Conservation (phyloP, 352 stramenopile genomes). For the Phytophthora idaei region DNA sequence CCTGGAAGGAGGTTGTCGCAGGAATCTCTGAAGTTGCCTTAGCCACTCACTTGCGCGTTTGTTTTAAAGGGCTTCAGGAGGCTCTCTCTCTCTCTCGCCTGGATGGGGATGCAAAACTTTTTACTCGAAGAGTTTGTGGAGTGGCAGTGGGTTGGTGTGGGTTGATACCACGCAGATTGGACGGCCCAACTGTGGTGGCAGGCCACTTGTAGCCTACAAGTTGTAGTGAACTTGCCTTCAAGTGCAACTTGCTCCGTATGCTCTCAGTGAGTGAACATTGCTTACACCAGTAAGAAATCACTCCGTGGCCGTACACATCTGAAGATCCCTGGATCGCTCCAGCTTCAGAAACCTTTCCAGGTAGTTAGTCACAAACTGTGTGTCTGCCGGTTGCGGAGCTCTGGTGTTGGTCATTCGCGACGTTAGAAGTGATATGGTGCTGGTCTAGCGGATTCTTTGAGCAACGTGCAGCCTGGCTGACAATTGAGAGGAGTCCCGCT, state of each 20-base stretch:
- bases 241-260: conserved; percentile 18
- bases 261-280: neutral
- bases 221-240: conserved; percentile 14
- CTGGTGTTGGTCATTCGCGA: conserved; percentile 10
- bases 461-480: neutral
- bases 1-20: conserved; percentile 22
- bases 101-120: conserved; percentile 1
- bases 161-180: neutral
- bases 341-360: too few relatives aligned
- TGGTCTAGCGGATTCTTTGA: conserved; percentile 1
- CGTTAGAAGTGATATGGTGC: conserved; percentile 5
- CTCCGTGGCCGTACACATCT: neutral
- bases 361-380: neutral
- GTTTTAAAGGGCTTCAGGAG: conserved; percentile 5
- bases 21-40: conserved; percentile 13
- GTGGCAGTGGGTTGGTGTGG: conserved; percentile 2
- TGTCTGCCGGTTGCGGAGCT: neutral
- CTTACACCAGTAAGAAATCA: neutral
- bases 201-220: neutral
- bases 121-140: neutral
- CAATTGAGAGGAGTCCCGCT: neutral
- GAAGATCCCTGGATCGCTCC: neutral
- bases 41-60: neutral
- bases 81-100: conserved; percentile 9
- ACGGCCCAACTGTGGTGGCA: conserved; percentile 1